phyloP scores from a whole-genome alignment of 345 rosid species.

The Gossypium stocksii region DNA sequence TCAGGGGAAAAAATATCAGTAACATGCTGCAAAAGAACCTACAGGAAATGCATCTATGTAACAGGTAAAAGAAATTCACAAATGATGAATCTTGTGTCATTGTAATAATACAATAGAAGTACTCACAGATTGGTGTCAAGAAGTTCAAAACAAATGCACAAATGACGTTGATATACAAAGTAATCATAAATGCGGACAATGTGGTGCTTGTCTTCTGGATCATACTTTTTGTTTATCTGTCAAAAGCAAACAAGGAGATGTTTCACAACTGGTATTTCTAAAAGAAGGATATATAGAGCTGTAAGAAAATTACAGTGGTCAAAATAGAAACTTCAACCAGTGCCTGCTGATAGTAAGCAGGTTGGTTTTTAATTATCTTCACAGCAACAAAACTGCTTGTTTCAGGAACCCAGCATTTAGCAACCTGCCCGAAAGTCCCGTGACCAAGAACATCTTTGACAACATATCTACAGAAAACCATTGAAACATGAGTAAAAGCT shows the following conservation, averaged over 20 bases:
- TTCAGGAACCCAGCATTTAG: constrained; percentile 89
- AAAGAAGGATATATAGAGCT: constrained; percentile 11
- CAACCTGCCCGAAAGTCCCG: constrained; percentile 97
- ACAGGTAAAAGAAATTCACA: constrained; percentile 1
- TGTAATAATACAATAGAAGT: neutral
- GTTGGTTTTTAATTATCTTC: constrained; percentile 93
- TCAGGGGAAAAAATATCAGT: constrained; percentile 32
- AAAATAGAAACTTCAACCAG: constrained; percentile 96
- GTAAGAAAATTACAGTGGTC: constrained; percentile 62
- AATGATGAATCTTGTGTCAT: neutral
- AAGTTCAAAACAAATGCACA: constrained; percentile 96
- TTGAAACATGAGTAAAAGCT: constrained; percentile 22
- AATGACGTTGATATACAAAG: constrained; percentile 78
- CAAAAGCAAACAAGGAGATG: constrained; percentile 14
- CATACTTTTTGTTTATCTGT: constrained; percentile 92
- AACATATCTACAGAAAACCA: constrained; percentile 61
- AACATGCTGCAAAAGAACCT: constrained; percentile 15
- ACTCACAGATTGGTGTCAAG: constrained; percentile 97
- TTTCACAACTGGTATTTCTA: constrained; percentile 5
- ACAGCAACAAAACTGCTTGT: constrained; percentile 74
- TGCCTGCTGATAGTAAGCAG: constrained; percentile 98
- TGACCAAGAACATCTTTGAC: constrained; percentile 99
- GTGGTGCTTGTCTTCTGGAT: constrained; percentile 97
- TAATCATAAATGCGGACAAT: constrained; percentile 95
- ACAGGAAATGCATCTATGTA: constrained; percentile 2